Evolutionary conservation across 257 asterid genomes (phyloP).

Genomic region (Rubia yunnanensis): DNA sequence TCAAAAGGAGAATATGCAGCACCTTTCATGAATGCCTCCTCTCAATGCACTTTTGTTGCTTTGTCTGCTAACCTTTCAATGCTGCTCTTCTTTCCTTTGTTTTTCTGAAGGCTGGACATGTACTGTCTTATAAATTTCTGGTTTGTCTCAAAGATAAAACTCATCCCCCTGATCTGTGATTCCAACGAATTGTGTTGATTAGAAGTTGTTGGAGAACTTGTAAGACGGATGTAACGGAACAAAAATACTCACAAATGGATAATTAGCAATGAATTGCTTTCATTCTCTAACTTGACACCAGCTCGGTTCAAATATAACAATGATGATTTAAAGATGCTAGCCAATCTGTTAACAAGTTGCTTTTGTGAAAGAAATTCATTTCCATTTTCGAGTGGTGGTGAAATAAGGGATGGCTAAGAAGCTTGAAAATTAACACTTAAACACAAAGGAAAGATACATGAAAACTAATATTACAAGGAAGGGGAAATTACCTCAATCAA

Average conservation of each 20-base stretch:
- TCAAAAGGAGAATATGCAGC: conserved; percentile 3
- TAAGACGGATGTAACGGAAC: too few species aligned
- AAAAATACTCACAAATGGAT: too few species aligned
- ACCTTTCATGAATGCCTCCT: conserved; percentile 16
- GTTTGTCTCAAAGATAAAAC: conserved; percentile 67
- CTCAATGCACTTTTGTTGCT: conserved; percentile 9
- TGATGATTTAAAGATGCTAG: not conserved
- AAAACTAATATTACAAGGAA: not conserved
- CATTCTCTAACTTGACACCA: too few species aligned
- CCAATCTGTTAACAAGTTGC: not conserved
- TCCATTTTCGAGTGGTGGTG: not conserved
- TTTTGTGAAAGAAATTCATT: too few species aligned
- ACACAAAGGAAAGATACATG: not conserved
- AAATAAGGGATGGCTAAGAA: not conserved
- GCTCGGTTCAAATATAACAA: too few species aligned
- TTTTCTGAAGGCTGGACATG: conserved; percentile 27
- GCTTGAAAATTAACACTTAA: not conserved
- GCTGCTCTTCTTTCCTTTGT: conserved; percentile 28
- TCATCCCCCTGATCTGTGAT: conserved; percentile 66
- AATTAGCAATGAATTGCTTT: too few species aligned
- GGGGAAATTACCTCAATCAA: conserved; percentile 75
- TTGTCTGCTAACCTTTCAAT: conserved; percentile 36
- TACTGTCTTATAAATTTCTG: conserved; percentile 44
- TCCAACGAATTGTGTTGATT: not conserved
- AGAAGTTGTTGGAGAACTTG: too few species aligned